phyloP scores from a whole-genome alignment of 139 green algal species.

The Zygnema cylindricum region DNA sequence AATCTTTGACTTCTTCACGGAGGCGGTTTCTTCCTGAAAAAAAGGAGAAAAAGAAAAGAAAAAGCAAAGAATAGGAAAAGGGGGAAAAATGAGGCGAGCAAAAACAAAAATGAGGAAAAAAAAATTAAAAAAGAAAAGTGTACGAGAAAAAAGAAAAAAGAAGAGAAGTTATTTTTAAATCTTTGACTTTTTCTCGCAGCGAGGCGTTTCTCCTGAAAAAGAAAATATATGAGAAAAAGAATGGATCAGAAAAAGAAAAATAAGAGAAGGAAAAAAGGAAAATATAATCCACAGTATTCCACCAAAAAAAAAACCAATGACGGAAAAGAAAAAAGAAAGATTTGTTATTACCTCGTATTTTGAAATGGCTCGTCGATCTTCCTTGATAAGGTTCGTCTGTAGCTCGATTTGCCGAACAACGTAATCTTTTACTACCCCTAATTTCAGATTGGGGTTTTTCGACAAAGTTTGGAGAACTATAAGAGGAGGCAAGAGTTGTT shows the following conservation, averaged over 20 bases:
- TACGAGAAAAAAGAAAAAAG: too few relatives aligned
- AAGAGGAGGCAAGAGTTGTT: constrained; percentile 83
- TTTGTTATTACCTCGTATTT: constrained; percentile 67
- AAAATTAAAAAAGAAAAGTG: too few relatives aligned
- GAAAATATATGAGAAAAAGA: neutral
- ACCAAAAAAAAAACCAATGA: too few relatives aligned
- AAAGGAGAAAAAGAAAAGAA: too few relatives aligned
- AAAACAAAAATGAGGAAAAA: too few relatives aligned
- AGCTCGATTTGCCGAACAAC: constrained; percentile 63
- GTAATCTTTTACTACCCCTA: constrained; percentile 69
- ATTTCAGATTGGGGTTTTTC: constrained; percentile 74
- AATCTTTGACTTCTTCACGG: too few relatives aligned
- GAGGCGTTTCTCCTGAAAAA: constrained; percentile 69
- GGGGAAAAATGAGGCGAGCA: too few relatives aligned
- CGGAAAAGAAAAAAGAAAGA: too few relatives aligned
- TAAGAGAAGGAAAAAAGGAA: neutral
- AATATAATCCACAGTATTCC: too few relatives aligned
- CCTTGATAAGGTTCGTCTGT: constrained; percentile 66
- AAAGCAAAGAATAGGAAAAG: too few relatives aligned
- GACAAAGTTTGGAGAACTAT: constrained; percentile 87
- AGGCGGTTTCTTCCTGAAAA: too few relatives aligned
- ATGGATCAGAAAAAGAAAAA: neutral
- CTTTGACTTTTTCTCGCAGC: constrained; percentile 72
- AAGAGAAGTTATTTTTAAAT: constrained; percentile 73
- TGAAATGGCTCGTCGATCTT: constrained; percentile 62